Evolutionary conservation across 192 early-diverging fungal genomes (phyloP).

Genomic region (Coemansia umbellata): DNA sequence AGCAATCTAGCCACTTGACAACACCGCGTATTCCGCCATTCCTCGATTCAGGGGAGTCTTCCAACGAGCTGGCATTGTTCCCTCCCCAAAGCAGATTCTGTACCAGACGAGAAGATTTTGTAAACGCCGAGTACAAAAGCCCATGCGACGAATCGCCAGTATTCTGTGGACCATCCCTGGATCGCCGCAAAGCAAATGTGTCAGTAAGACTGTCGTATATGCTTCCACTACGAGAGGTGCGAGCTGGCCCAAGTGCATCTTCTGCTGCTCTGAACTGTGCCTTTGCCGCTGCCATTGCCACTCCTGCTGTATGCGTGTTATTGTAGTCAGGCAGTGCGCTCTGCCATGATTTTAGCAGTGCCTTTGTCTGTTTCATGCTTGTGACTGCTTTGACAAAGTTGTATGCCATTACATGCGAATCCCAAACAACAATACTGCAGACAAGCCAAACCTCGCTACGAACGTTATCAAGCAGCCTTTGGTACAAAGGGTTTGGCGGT

Average conservation of each 20-base stretch:
- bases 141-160: neutral
- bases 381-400: constrained; percentile 39
- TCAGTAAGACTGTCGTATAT: constrained; percentile 18
- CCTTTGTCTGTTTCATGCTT: constrained; percentile 27
- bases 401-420: constrained; percentile 28
- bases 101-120: constrained; percentile 43
- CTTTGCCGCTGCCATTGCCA: neutral
- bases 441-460: constrained; percentile 38
- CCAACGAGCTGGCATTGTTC: constrained; percentile 1
- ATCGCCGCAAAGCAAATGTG: constrained; percentile 6
- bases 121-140: constrained; percentile 30
- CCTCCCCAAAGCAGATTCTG: constrained; percentile 39
- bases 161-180: neutral
- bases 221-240: constrained; percentile 2
- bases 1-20: constrained; percentile 25
- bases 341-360: constrained; percentile 29
- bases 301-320: neutral
- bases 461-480: constrained; percentile 26
- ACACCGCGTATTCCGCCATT: constrained; percentile 22
- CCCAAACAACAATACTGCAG: constrained; percentile 34
- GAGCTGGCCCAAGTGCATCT: neutral
- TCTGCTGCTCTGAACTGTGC: neutral
- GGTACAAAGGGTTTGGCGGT: constrained; percentile 21
- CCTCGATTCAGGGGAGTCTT: constrained; percentile 1
- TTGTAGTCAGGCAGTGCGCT: constrained; percentile 8